Conservation (phyloP, 78 protist genomes). For the Pigoraptor vietnamica region DNA sequence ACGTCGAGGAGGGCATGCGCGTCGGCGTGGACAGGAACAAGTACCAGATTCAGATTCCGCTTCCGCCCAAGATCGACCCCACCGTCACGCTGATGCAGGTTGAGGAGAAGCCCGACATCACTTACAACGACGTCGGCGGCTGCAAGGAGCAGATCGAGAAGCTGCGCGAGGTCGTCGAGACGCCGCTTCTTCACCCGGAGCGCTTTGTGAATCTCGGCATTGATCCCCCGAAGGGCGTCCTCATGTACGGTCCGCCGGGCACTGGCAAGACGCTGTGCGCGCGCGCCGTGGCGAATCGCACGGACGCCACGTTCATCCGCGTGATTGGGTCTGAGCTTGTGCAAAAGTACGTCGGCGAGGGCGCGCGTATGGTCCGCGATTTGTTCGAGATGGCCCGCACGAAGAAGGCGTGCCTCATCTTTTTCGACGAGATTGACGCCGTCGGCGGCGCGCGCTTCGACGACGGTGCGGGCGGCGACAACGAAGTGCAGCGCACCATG, state of each 20-base stretch:
- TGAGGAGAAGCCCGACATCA: slow-evolving; percentile 99
- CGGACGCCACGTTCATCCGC: slow-evolving; percentile 99
- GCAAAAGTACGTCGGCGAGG: slow-evolving; percentile 90
- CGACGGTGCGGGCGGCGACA: slow-evolving; percentile 96
- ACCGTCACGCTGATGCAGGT: slow-evolving; percentile 99
- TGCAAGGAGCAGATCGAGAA: slow-evolving; percentile 96
- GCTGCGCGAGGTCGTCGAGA: slow-evolving; percentile 98
- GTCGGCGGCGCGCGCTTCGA: slow-evolving; percentile 95
- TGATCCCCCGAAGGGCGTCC: slow-evolving; percentile 99
- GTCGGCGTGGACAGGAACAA: slow-evolving; percentile 96
- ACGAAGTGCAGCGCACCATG: slow-evolving; percentile 99
- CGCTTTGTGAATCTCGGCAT: slow-evolving; percentile 95
- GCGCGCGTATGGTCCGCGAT: slow-evolving; percentile 99
- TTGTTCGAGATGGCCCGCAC: slow-evolving; percentile 96
- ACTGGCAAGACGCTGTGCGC: slow-evolving; percentile 99
- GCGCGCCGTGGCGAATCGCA: slow-evolving; percentile 99
- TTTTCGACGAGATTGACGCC: slow-evolving; percentile 99
- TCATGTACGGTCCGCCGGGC: slow-evolving; percentile 98
- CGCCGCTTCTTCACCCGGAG: slow-evolving; percentile 97
- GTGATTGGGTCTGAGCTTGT: slow-evolving; percentile 98
- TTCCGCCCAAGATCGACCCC: slow-evolving; percentile 99
- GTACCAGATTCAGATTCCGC: slow-evolving; percentile 96
- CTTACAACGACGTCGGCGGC: slow-evolving; percentile 99
- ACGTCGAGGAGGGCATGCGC: slow-evolving; percentile 99
- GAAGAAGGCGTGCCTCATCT: slow-evolving; percentile 96